Conservation (phyloP, 1,284 basidiomycete genomes). For the Earliella scabrosa region DNA sequence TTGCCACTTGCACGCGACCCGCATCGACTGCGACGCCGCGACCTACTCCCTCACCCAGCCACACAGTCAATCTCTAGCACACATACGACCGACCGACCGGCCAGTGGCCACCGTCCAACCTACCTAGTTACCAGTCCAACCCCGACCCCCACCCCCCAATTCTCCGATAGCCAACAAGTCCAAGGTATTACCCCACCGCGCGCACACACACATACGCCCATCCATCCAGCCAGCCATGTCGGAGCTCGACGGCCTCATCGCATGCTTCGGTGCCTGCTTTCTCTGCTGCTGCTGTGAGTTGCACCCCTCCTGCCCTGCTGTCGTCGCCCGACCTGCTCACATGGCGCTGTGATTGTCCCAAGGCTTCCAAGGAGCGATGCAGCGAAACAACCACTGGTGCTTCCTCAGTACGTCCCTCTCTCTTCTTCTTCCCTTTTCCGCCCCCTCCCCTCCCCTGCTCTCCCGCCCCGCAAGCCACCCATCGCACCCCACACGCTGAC, state of each 20-base stretch:
- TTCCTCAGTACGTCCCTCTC: slow-evolving; percentile 17
- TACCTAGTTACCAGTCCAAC: not conserved
- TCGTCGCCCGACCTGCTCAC: not conserved
- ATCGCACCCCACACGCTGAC: not conserved
- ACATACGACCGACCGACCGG: not conserved
- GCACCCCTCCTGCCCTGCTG: not conserved
- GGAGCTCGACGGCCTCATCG: slow-evolving; percentile 11
- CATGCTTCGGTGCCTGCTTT: slow-evolving; percentile 8
- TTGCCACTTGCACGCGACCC: too few relatives aligned
- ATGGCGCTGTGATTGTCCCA: not conserved
- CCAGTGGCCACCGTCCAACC: not conserved
- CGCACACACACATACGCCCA: not conserved
- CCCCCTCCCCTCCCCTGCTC: not conserved
- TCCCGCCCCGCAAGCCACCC: not conserved
- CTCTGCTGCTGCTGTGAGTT: slow-evolving; percentile 19
- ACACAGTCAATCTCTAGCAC: not conserved
- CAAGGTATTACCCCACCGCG: too few relatives aligned
- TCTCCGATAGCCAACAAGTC: too few relatives aligned
- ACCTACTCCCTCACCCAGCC: not conserved
- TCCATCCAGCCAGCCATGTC: slow-evolving; percentile 5
- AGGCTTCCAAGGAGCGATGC: slow-evolving; percentile 14
- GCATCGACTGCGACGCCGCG: slow-evolving; percentile 12
- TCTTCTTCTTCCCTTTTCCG: not conserved
- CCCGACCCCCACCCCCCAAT: too few relatives aligned
- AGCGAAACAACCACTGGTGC: slow-evolving; percentile 17